Evolutionary conservation across 2,329 filamentous ascomycete species (phyloP).

Genomic region (Penicillium hordei): DNA sequence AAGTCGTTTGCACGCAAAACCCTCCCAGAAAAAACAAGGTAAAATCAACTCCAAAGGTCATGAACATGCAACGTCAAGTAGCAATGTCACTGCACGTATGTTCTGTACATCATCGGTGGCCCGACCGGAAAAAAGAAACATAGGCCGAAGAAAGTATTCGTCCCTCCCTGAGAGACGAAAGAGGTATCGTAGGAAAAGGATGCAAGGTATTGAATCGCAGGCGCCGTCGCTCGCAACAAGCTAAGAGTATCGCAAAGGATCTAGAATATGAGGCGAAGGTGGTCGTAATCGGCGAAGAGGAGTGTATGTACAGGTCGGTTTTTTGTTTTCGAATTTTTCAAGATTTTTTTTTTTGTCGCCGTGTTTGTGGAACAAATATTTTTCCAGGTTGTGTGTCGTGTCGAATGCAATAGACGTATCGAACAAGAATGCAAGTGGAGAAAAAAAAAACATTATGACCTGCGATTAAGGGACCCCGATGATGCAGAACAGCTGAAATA

Average conservation of each 20-base stretch:
- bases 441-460: conserved; percentile 35
- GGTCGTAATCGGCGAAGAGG: conserved; percentile 36
- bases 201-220: conserved; percentile 41
- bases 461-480: conserved; percentile 37
- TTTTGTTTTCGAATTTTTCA: conserved; percentile 29
- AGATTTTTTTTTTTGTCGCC: conserved; percentile 31
- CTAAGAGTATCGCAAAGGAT: conserved; percentile 36
- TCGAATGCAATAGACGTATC: conserved; percentile 33
- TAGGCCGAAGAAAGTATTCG: conserved; percentile 32
- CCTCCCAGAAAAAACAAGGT: conserved; percentile 28
- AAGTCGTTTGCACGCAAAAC: conserved; percentile 27
- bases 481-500: conserved; percentile 37
- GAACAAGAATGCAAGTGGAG: conserved; percentile 28
- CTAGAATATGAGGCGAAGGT: conserved; percentile 34
- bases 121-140: conserved; percentile 24
- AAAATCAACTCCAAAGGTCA: conserved; percentile 39
- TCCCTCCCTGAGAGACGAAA: conserved; percentile 40
- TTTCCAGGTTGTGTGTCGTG: conserved; percentile 30
- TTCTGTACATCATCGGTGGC: conserved; percentile 44
- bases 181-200: conserved; percentile 37
- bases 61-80: conserved; percentile 36
- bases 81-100: conserved; percentile 35
- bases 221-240: conserved; percentile 45
- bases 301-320: conserved; percentile 38
- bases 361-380: conserved; percentile 29